These are phyloP conservation scores for Penicillium capsulatum DNA, from an alignment of 2,329 filamentous ascomycete genomes.

Conservation along the genomic window DNA sequence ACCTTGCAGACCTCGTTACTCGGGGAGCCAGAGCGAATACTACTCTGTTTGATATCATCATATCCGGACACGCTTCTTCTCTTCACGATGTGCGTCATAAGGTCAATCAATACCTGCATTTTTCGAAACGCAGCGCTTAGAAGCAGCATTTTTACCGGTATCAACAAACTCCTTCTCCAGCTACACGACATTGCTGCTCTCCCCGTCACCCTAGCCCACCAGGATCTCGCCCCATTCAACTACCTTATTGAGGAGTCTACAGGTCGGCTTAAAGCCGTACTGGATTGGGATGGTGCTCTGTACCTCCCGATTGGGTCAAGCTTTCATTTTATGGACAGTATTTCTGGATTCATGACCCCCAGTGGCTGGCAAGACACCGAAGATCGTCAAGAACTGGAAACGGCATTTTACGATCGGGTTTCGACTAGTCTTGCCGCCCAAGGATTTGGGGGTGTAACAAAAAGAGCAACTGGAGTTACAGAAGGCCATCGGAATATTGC, in stretches of 20 bases:
- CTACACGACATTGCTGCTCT: constrained; percentile 6
- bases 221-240: constrained; percentile 13
- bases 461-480: constrained; percentile 11
- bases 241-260: constrained; percentile 12
- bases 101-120: constrained; percentile 9
- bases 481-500: constrained; percentile 13
- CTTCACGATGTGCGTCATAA: constrained; percentile 7
- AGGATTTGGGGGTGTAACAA: constrained; percentile 8
- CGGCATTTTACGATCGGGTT: constrained; percentile 12
- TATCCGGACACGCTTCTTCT: constrained; percentile 8
- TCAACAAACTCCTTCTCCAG: constrained; percentile 8
- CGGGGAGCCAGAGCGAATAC: constrained; percentile 12
- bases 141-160: constrained; percentile 8
- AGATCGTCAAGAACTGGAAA: constrained; percentile 9
- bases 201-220: constrained; percentile 9
- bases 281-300: constrained; percentile 11
- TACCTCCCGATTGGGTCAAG: constrained; percentile 11
- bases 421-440: constrained; percentile 11
- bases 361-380: constrained; percentile 10
- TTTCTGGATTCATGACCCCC: constrained; percentile 12
- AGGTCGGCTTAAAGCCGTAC: constrained; percentile 9
- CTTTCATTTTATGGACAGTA: constrained; percentile 12
- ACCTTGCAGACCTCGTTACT: constrained; percentile 14
- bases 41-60: constrained; percentile 5
- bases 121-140: constrained; percentile 9